A percentile compares a stretch with the other conserved stretches of the same genome.
phyloP scores from a whole-genome alignment of 495 filamentous ascomycete genomes.

The Beverwykella pulmonaria region DNA sequence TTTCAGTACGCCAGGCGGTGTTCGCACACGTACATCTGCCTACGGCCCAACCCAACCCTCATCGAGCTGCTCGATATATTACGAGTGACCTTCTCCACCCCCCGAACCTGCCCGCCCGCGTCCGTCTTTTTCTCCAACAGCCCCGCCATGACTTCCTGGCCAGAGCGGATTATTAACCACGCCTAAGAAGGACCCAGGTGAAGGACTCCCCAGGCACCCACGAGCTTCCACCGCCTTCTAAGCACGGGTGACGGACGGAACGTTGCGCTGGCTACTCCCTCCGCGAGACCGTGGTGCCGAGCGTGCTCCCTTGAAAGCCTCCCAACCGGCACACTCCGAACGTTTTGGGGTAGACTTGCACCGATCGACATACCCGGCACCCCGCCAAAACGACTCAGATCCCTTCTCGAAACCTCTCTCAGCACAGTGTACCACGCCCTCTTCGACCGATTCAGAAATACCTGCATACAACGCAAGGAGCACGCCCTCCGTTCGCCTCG shows the following conservation, averaged over 20 bases:
- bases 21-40: too few species aligned
- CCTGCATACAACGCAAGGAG: constrained; percentile 40
- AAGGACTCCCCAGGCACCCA: too few species aligned
- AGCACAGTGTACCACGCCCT: constrained; percentile 36
- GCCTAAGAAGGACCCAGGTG: background rate
- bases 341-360: constrained; percentile 22
- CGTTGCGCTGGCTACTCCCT: background rate
- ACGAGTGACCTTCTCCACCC: background rate
- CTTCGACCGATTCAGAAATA: constrained; percentile 33
- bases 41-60: too few species aligned
- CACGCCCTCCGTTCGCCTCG: constrained; percentile 13
- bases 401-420: constrained; percentile 5
- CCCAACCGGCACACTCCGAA: constrained; percentile 3
- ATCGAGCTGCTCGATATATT: too few species aligned
- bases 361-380: constrained; percentile 18
- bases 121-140: background rate
- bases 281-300: background rate
- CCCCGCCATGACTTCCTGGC: background rate
- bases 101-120: background rate
- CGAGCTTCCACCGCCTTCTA: constrained; percentile 33
- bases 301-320: constrained; percentile 11
- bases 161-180: background rate
- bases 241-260: background rate
- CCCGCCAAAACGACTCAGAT: constrained; percentile 21
- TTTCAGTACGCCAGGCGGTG: too few species aligned